Percentiles rank a stretch among this genome's conserved stretches.
These are phyloP conservation scores for Rhytidhysteron rufulum DNA, from an alignment of 2,329 filamentous ascomycete genomes.

Conservation along the genomic window DNA sequence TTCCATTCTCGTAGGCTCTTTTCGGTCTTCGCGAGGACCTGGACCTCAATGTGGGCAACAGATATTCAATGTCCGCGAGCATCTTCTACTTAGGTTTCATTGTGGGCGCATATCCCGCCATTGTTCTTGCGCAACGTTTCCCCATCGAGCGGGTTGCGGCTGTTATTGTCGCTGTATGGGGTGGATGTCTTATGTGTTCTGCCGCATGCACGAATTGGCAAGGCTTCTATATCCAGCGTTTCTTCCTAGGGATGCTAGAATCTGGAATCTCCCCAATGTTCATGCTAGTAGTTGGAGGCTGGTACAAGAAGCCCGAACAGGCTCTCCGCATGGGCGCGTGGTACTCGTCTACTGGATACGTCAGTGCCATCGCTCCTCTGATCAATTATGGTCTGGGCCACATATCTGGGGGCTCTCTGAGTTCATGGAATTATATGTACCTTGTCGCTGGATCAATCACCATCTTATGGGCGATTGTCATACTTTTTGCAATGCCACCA, in stretches of 20 bases:
- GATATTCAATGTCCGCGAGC: slow-evolving; percentile 42
- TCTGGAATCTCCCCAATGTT: slow-evolving; percentile 52
- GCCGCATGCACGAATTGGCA: slow-evolving; percentile 48
- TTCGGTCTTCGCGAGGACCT: slow-evolving; percentile 26
- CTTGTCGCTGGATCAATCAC: slow-evolving; percentile 26
- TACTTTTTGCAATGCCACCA: slow-evolving; percentile 39
- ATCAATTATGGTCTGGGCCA: slow-evolving; percentile 32
- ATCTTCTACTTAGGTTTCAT: slow-evolving; percentile 51
- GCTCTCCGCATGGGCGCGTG: slow-evolving; percentile 60
- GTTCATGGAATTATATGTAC: slow-evolving; percentile 29
- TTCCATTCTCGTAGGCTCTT: slow-evolving; percentile 17
- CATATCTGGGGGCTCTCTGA: slow-evolving; percentile 17
- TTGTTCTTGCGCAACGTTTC: slow-evolving; percentile 42
- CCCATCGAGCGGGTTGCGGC: slow-evolving; percentile 46
- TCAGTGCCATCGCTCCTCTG: slow-evolving; percentile 20
- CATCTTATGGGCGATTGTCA: slow-evolving; percentile 22
- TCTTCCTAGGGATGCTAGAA: slow-evolving; percentile 54
- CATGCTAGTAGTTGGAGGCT: slow-evolving; percentile 54
- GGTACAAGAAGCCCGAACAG: slow-evolving; percentile 56
- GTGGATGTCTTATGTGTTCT: slow-evolving; percentile 46
- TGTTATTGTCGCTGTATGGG: slow-evolving; percentile 42
- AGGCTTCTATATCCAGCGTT: slow-evolving; percentile 48
- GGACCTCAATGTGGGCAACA: slow-evolving; percentile 34
- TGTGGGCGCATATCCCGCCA: slow-evolving; percentile 45
- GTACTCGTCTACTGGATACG: slow-evolving; percentile 55